phyloP scores from a whole-genome alignment of 108 stramenopile species.

The Thalassiosira profunda region DNA sequence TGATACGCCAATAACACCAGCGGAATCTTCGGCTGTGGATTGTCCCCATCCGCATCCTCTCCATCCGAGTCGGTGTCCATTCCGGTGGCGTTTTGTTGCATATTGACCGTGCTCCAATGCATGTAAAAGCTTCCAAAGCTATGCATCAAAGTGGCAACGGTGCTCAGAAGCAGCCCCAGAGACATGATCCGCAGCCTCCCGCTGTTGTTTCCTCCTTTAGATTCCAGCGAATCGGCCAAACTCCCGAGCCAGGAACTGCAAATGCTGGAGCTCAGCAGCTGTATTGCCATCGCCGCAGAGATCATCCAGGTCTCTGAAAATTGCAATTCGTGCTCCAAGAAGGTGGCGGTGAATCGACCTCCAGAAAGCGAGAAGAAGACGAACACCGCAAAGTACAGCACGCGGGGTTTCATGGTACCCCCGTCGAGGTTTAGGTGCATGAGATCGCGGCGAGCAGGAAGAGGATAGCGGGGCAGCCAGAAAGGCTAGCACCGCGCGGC shows the following conservation, averaged over 20 bases:
- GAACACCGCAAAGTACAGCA: conserved; percentile 42
- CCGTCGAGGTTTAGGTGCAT: no score
- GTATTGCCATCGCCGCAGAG: conserved; percentile 30
- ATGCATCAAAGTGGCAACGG: conserved; percentile 33
- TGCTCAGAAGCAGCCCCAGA: conserved; percentile 27
- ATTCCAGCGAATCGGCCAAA: conserved; percentile 45
- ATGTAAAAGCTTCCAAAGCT: conserved; percentile 9
- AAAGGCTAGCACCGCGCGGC: no score
- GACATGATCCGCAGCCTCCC: conserved; percentile 36
- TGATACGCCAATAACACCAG: conserved; percentile 32
- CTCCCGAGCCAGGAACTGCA: conserved; percentile 43
- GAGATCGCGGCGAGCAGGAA: no score
- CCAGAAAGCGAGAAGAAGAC: conserved; percentile 44
- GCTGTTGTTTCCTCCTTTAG: conserved; percentile 6
- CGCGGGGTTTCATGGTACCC: conserved; percentile 38
- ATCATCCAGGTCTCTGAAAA: conserved; percentile 48
- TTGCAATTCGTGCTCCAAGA: conserved; percentile 45
- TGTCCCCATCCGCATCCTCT: neutral
- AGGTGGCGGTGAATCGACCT: conserved; percentile 56
- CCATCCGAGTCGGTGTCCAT: neutral
- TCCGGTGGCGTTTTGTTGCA: no score
- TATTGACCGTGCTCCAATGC: neutral
- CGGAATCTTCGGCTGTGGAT: conserved; percentile 11
- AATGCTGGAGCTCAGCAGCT: conserved; percentile 28
- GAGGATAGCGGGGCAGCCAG: no score